Evolutionary conservation across 1,284 basidiomycete species (phyloP), one percentile per base, ranked within the genome.

Genomic region (Ustilago loliicola): DNA sequence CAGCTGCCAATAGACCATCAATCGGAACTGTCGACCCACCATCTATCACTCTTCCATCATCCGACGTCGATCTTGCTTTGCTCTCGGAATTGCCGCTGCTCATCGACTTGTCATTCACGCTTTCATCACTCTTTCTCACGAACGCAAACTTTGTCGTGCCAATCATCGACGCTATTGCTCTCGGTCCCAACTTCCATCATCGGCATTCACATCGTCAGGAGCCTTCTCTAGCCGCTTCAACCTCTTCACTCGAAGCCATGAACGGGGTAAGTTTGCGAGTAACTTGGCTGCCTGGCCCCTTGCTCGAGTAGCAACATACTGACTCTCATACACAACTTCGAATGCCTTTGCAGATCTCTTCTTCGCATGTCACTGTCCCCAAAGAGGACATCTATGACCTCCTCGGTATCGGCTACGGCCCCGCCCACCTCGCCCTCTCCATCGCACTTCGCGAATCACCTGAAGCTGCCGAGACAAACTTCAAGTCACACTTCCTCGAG

Each of bases 381-480:
- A 64, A 70, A 54, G 68, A 67, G 34, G 74, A 83, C 17, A 77
- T 83, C 47, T 79, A 77, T 50, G 83, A 85, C 62, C 70, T 83
- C 2, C 45, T 85, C 23, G 83, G 83, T n/a, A 77, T 85, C 38
- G 83, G 83, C 17, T 85, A 83, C 42, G 84, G 79, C 23, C 85
- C 85, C 3, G 84, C 84, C 50, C 84, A 86, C 25, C 59, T 86
- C n/a, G 77, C 83, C 1, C 78, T 86, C 36, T 80, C 82, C 23
- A 85, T 86, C 52, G 68, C 83, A 6, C 72, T 86, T 25, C 72
- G 79, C 38, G 84, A 86, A 70, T 80, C 70, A n/a, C 61, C 62
- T 19, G 80, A 82, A 45, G 81, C 77, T 29, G 48, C 55, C 54
- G 72, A 80, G 15, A 52, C 61, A 6, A 51, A 64, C 52, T 81